phyloP scores from a whole-genome alignment of 371 early-diverging fungal species.

The Mucor saturninus region DNA sequence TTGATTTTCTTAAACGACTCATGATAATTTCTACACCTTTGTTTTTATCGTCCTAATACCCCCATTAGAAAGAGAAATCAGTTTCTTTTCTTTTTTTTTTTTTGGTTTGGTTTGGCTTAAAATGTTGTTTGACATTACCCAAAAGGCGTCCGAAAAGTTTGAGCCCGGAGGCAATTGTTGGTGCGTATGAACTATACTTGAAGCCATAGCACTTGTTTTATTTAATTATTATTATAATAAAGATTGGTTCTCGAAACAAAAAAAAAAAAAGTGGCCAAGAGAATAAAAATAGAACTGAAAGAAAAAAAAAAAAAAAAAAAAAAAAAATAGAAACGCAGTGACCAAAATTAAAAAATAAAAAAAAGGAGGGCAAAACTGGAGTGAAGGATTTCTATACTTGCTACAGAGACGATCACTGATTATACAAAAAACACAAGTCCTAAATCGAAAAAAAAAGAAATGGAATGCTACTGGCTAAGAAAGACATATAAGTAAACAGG shows the following conservation, averaged over 20 bases:
- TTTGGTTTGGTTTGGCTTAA: too few relatives aligned
- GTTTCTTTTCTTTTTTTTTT: slow-evolving; percentile 3
- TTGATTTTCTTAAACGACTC: slow-evolving; percentile 30
- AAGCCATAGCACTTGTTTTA: slow-evolving; percentile 7
- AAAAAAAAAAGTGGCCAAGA: slow-evolving; percentile 6
- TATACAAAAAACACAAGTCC: too few relatives aligned
- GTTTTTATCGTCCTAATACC: slow-evolving; percentile 25
- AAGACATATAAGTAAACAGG: too few relatives aligned
- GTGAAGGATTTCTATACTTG: neutral
- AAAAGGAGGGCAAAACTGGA: neutral
- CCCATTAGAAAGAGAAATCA: neutral
- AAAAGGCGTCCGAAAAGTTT: slow-evolving; percentile 30
- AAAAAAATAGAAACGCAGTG: neutral
- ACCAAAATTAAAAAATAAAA: neutral
- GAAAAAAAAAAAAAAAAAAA: slow-evolving; percentile 12
- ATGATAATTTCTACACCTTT: slow-evolving; percentile 31
- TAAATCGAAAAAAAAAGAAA: too few relatives aligned
- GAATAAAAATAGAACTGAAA: slow-evolving; percentile 3
- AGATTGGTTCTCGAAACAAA: neutral
- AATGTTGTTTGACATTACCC: slow-evolving; percentile 18
- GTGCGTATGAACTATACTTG: slow-evolving; percentile 18
- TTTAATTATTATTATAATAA: neutral
- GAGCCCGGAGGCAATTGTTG: slow-evolving; percentile 17
- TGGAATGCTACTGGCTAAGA: too few relatives aligned
- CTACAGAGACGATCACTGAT: too few relatives aligned